A percentile compares a stretch with the other conserved stretches of the same genome.
Evolutionary conservation across 169 alveolate species (phyloP).

Genomic region (Ichthyophthirius multifiliis): DNA sequence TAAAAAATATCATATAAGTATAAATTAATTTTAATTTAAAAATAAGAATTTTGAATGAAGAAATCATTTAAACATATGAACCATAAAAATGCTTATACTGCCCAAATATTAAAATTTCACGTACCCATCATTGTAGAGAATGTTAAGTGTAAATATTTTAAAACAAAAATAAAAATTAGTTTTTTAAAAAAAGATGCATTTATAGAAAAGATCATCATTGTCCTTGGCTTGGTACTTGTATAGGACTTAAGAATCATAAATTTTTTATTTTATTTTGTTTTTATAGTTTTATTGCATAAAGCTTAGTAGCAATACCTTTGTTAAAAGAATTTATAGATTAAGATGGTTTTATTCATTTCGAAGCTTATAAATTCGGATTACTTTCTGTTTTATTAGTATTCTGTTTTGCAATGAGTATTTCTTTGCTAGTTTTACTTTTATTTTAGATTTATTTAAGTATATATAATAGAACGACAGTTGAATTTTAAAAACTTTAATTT

Average conservation of each 20-base stretch:
- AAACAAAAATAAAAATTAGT: neutral
- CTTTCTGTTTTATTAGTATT: neutral
- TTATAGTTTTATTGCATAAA: too few relatives aligned
- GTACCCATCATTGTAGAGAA: neutral
- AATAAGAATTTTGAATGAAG: too few relatives aligned
- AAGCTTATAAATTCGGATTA: too few relatives aligned
- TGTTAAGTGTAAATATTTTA: neutral
- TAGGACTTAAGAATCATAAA: constrained; percentile 76
- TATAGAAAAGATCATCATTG: constrained; percentile 89
- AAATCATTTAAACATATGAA: neutral
- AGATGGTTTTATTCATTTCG: too few relatives aligned
- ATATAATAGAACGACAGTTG: neutral
- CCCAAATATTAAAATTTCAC: neutral
- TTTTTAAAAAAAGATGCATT: constrained; percentile 54
- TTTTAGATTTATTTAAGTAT: neutral
- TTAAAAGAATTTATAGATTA: neutral
- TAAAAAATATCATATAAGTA: too few relatives aligned
- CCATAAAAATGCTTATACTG: neutral
- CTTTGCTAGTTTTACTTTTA: neutral
- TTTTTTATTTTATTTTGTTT: constrained; percentile 49
- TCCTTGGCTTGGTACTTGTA: constrained; percentile 88
- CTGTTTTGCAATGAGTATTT: neutral
- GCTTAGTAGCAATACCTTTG: neutral
- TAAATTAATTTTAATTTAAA: too few relatives aligned
- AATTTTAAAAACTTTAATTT: neutral